These are phyloP conservation scores for Bryoerythrophyllum caledonicum DNA, from an alignment of 225 moss, liverwort and hornwort genomes.

Conservation along the genomic window DNA sequence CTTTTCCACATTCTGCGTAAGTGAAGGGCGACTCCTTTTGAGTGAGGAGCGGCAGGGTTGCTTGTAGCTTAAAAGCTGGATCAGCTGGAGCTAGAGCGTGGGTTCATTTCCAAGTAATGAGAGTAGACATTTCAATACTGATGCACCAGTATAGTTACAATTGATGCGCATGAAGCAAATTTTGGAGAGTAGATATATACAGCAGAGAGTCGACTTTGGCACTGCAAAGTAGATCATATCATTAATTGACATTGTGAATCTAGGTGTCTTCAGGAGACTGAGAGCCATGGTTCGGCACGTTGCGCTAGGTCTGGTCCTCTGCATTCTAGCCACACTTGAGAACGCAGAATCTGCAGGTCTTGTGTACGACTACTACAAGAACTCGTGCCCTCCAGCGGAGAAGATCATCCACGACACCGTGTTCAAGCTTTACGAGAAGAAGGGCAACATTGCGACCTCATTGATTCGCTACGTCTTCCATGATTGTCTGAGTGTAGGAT, in stretches of 20 bases:
- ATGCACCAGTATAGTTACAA: background rate
- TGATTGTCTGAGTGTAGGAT: constrained; percentile 41
- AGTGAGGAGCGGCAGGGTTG: too few species aligned
- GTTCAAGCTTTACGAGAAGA: constrained; percentile 25
- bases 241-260: background rate
- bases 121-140: background rate
- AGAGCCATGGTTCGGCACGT: constrained; percentile 10
- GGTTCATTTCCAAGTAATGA: background rate
- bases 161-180: background rate
- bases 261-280: background rate
- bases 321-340: background rate
- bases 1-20: too few species aligned
- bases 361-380: constrained; percentile 18
- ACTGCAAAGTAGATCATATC: background rate
- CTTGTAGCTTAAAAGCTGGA: background rate
- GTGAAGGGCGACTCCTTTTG: too few species aligned
- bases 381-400: constrained; percentile 20
- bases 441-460: constrained; percentile 31
- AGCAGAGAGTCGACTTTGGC: background rate
- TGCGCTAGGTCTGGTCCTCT: constrained; percentile 8
- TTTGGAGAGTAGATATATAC: background rate
- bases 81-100: background rate
- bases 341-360: constrained; percentile 15
- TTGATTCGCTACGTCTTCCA: constrained; percentile 52
- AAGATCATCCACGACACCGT: constrained; percentile 22